Conservation (phyloP, 495 filamentous ascomycete genomes). For the Talaromyces nanjingensis region DNA sequence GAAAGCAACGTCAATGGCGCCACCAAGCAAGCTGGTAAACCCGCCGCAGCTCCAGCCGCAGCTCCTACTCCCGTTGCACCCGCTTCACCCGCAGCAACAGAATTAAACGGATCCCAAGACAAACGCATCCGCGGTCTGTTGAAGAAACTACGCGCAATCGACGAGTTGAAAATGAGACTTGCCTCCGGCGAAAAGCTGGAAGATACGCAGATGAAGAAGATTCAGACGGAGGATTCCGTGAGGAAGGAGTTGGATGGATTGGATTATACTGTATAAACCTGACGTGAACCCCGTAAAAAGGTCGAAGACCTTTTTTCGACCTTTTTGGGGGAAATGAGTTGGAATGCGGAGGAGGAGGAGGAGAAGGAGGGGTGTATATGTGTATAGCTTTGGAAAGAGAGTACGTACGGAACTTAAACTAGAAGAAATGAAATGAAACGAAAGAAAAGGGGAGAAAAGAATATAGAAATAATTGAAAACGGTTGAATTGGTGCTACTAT, state of each 20-base stretch:
- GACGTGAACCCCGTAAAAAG: no score
- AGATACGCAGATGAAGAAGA: slow-evolving; percentile 98
- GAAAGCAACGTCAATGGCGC: slow-evolving; percentile 33
- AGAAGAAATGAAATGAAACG: neutral
- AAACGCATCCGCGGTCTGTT: slow-evolving; percentile 88
- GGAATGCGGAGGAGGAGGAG: neutral
- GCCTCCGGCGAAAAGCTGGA: slow-evolving; percentile 93
- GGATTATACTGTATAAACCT: slow-evolving; percentile 41
- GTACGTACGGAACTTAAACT: neutral
- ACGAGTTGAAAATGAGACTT: slow-evolving; percentile 92
- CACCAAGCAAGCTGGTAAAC: slow-evolving; percentile 10
- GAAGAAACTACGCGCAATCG: slow-evolving; percentile 96
- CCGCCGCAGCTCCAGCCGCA: slow-evolving; percentile 3
- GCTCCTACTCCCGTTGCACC: slow-evolving; percentile 13
- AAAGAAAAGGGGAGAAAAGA: neutral
- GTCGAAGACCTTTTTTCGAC: neutral
- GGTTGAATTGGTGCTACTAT: no score
- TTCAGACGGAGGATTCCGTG: slow-evolving; percentile 76
- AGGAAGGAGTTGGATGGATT: slow-evolving; percentile 70
- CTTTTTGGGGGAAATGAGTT: neutral
- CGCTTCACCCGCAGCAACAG: slow-evolving; percentile 17
- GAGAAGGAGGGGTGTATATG: neutral
- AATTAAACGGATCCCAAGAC: slow-evolving; percentile 46
- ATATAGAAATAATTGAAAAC: neutral
- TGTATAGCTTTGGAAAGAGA: neutral